Evolutionary conservation across 2,329 filamentous ascomycete genomes (phyloP).

Genomic region (Aspergillus calidoustus): DNA sequence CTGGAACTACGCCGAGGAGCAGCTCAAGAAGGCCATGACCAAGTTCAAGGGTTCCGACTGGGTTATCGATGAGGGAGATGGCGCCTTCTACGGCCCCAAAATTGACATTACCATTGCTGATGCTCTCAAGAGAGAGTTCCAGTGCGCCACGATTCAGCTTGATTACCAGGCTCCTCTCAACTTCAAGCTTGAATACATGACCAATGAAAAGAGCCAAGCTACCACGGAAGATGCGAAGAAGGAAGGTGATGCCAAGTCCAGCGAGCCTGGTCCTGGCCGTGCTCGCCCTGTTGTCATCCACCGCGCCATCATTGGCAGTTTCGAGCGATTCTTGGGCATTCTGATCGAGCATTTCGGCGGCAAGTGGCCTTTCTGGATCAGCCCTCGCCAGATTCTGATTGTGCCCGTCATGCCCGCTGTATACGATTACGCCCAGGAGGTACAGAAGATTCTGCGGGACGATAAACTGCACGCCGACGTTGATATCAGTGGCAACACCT

Average conservation of each 20-base stretch:
- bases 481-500: constrained; percentile 54
- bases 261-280: constrained; percentile 45
- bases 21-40: constrained; percentile 77
- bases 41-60: constrained; percentile 77
- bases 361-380: constrained; percentile 60
- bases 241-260: constrained; percentile 47
- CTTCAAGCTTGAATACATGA: constrained; percentile 87
- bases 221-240: constrained; percentile 42
- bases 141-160: constrained; percentile 93
- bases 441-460: constrained; percentile 49
- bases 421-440: constrained; percentile 54
- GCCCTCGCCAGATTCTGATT: constrained; percentile 55
- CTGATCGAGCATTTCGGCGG: constrained; percentile 56
- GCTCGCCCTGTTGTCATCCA: constrained; percentile 58
- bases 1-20: constrained; percentile 86
- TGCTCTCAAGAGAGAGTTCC: constrained; percentile 79
- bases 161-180: constrained; percentile 85
- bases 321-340: constrained; percentile 57
- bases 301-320: constrained; percentile 56
- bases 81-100: constrained; percentile 98
- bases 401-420: constrained; percentile 55
- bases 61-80: constrained; percentile 92
- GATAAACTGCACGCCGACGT: constrained; percentile 55
- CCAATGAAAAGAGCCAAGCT: constrained; percentile 61
- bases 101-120: constrained; percentile 96